These are phyloP conservation scores for Beauveria brongniartii DNA, from an alignment of 2,329 filamentous ascomycete species.

Conservation along the genomic window DNA sequence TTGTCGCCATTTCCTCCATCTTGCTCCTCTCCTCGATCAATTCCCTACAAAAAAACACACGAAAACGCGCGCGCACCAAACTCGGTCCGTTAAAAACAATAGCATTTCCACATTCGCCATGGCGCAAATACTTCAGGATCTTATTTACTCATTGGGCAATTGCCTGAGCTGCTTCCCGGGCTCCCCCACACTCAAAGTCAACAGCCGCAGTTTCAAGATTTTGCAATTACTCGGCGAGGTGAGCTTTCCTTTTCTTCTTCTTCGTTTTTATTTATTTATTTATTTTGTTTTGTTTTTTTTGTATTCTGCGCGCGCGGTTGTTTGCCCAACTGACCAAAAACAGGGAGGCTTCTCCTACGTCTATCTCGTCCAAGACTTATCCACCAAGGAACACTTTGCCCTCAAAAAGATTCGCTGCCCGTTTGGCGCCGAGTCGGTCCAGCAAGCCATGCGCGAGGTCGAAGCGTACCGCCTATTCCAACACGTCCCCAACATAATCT, in stretches of 20 bases:
- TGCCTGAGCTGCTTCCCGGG: conserved; percentile 96
- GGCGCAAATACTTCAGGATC: conserved; percentile 79
- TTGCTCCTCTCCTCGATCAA: too few relatives aligned
- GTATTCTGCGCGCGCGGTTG: neutral
- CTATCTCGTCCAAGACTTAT: conserved; percentile 91
- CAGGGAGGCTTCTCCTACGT: conserved; percentile 98
- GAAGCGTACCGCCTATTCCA: conserved; percentile 91
- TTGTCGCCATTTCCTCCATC: too few relatives aligned
- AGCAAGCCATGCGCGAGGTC: conserved; percentile 91
- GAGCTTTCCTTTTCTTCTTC: conserved; percentile 15
- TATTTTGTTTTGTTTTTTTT: too few relatives aligned
- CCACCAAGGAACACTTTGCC: conserved; percentile 76
- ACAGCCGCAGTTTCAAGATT: conserved; percentile 92
- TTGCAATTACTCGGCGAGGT: conserved; percentile 87
- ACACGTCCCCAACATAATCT: conserved; percentile 77
- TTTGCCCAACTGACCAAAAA: too few relatives aligned
- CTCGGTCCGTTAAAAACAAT: too few relatives aligned
- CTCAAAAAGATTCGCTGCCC: conserved; percentile 99
- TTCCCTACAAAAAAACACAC: too few relatives aligned
- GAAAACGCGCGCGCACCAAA: too few relatives aligned
- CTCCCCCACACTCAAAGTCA: conserved; percentile 90
- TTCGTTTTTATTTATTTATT: too few relatives aligned
- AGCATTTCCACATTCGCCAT: conserved; percentile 32
- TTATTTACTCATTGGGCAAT: conserved; percentile 85
- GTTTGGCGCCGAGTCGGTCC: conserved; percentile 92